phyloP scores from a whole-genome alignment of 148 eudicot genomes.

The Hydrangea macrophylla region DNA sequence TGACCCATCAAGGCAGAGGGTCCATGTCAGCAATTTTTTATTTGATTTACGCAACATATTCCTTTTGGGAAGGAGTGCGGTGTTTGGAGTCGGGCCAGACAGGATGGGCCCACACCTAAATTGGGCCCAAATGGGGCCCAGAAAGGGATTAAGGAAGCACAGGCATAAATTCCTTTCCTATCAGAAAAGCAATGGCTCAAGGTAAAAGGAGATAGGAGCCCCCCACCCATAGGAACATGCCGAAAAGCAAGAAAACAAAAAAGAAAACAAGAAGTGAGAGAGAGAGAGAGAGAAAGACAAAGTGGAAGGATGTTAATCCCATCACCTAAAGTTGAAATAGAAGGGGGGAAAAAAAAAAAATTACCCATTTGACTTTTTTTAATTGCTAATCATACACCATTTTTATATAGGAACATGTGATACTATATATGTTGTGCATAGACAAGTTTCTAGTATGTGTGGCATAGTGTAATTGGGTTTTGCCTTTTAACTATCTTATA shows the following conservation, averaged over 20 bases:
- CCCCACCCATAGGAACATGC: constrained; percentile 26
- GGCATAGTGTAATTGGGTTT: not conserved
- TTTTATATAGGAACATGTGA: constrained; percentile 5
- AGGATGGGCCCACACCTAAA: constrained; percentile 24
- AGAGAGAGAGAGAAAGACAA: constrained; percentile 23
- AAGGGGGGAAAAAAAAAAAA: not conserved
- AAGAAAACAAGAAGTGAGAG: not conserved
- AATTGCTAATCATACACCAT: constrained; percentile 19
- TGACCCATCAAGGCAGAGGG: constrained; percentile 20
- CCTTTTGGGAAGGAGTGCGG: constrained; percentile 13
- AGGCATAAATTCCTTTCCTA: constrained; percentile 30
- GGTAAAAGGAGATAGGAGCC: constrained; percentile 41
- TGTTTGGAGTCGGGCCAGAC: constrained; percentile 30
- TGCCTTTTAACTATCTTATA: not conserved
- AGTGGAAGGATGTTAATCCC: constrained; percentile 46
- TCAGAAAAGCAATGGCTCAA: constrained; percentile 38
- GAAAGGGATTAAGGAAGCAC: constrained; percentile 20
- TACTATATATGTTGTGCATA: not conserved
- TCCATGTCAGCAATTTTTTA: constrained; percentile 21
- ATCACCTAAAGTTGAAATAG: constrained; percentile 15
- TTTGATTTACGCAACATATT: constrained; percentile 24
- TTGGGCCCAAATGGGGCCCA: constrained; percentile 26
- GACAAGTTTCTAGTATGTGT: not conserved
- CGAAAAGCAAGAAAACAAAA: not conserved
- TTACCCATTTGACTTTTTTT: constrained; percentile 2